Evolutionary conservation across 1,139 yeast genomes (phyloP).

Genomic region (Yamadazyma atlantica): DNA sequence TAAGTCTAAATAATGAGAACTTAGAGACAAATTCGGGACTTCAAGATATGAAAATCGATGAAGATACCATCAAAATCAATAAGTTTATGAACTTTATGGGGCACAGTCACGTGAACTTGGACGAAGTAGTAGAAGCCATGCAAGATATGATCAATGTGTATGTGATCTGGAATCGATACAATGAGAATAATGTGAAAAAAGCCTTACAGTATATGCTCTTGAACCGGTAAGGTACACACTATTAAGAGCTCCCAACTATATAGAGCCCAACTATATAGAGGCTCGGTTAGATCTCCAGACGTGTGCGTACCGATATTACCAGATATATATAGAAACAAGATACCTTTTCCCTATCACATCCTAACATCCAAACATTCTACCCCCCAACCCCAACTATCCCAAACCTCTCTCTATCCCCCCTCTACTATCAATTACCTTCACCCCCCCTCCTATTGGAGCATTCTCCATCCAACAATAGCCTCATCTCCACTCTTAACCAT

Average conservation of each 20-base stretch:
- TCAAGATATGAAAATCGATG: constrained; percentile 33
- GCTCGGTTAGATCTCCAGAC: no score
- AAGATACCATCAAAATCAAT: constrained; percentile 45
- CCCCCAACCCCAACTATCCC: background rate
- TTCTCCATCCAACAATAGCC: background rate
- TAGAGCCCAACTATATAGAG: no score
- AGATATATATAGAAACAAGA: background rate
- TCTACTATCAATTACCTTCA: no score
- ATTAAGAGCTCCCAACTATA: no score
- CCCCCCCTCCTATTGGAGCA: no score
- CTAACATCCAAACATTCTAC: background rate
- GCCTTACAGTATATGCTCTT: constrained; percentile 44
- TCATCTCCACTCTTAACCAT: background rate
- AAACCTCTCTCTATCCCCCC: no score
- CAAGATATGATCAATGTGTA: constrained; percentile 80
- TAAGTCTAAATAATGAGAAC: constrained; percentile 10
- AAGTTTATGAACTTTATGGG: constrained; percentile 67
- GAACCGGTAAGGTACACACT: no score
- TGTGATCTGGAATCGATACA: constrained; percentile 82
- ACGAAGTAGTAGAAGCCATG: constrained; percentile 73
- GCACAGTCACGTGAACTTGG: constrained; percentile 72
- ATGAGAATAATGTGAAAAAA: constrained; percentile 52
- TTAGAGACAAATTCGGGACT: constrained; percentile 20
- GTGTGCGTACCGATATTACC: background rate
- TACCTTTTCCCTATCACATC: no score